phyloP scores from a whole-genome alignment of 495 filamentous ascomycete species.

The Penicillium daleae region DNA sequence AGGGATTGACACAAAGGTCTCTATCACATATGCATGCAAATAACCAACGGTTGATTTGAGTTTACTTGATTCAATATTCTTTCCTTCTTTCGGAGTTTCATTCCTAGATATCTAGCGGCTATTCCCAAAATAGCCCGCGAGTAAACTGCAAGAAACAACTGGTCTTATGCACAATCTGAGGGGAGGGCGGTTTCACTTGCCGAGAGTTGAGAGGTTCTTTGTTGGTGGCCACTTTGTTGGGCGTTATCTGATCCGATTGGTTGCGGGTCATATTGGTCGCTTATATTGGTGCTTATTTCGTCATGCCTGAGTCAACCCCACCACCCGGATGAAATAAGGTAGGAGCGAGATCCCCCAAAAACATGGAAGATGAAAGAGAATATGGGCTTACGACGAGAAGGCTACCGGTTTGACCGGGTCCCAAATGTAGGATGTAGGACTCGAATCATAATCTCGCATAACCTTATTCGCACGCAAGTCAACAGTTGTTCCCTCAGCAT shows the following conservation, averaged over 20 bases:
- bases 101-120: background rate
- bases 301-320: background rate
- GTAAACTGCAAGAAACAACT: background rate
- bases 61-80: background rate
- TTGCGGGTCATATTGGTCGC: background rate
- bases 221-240: background rate
- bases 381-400: background rate
- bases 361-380: background rate
- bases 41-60: too few relatives aligned
- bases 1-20: background rate
- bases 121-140: background rate
- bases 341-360: background rate
- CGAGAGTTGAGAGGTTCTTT: background rate
- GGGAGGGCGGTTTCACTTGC: constrained; percentile 1
- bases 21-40: background rate
- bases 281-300: background rate
- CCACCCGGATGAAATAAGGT: too few relatives aligned
- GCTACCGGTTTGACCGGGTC: background rate
- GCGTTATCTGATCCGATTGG: constrained; percentile 8
- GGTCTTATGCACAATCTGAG: background rate
- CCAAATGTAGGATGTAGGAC: too few relatives aligned
- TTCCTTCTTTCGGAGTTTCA: background rate
- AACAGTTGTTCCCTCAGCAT: too few relatives aligned
- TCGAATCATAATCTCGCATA: too few relatives aligned
- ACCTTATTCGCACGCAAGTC: too few relatives aligned